These are phyloP conservation scores for Agaricus blazei DNA, from an alignment of 768 basidiomycete genomes.

Conservation along the genomic window DNA sequence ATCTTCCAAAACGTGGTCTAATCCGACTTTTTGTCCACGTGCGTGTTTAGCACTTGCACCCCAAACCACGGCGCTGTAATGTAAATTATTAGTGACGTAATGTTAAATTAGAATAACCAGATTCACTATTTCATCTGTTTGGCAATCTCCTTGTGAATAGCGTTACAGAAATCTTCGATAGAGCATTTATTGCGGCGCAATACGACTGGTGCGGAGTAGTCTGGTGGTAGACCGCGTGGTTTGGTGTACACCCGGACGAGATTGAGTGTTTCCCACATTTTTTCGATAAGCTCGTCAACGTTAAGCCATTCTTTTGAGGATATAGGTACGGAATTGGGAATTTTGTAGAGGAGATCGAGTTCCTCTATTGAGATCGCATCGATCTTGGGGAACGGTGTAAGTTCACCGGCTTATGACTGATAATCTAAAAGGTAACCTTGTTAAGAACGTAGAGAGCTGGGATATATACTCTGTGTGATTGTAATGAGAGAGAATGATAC, in stretches of 20 bases:
- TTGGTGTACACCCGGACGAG: slow-evolving; percentile 97
- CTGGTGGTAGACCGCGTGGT: slow-evolving; percentile 85
- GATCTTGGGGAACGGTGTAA: slow-evolving; percentile 43
- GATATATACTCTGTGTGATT: slow-evolving; percentile 70
- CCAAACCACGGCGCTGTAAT: slow-evolving; percentile 81
- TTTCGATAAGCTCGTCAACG: slow-evolving; percentile 87
- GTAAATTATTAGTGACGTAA: not conserved
- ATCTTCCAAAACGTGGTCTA: slow-evolving; percentile 83
- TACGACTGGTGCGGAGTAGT: slow-evolving; percentile 89
- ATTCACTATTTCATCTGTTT: slow-evolving; percentile 96
- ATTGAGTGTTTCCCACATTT: slow-evolving; percentile 92
- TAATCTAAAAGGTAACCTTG: slow-evolving; percentile 45
- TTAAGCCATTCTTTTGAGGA: slow-evolving; percentile 95
- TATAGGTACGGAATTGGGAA: slow-evolving; percentile 92
- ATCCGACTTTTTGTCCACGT: slow-evolving; percentile 91
- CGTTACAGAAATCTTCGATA: slow-evolving; percentile 87
- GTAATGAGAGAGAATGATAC: not conserved
- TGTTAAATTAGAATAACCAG: not conserved
- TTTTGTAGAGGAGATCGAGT: slow-evolving; percentile 91
- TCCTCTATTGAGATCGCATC: slow-evolving; percentile 99
- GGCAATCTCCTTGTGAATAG: slow-evolving; percentile 95
- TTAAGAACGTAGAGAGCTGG: slow-evolving; percentile 89
- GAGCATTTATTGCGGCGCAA: slow-evolving; percentile 59
- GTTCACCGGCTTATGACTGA: not conserved
- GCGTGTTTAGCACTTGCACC: slow-evolving; percentile 97